These are phyloP conservation scores for Backusella sp. DNA, from an alignment of 192 early-diverging fungal species.

Conservation along the genomic window DNA sequence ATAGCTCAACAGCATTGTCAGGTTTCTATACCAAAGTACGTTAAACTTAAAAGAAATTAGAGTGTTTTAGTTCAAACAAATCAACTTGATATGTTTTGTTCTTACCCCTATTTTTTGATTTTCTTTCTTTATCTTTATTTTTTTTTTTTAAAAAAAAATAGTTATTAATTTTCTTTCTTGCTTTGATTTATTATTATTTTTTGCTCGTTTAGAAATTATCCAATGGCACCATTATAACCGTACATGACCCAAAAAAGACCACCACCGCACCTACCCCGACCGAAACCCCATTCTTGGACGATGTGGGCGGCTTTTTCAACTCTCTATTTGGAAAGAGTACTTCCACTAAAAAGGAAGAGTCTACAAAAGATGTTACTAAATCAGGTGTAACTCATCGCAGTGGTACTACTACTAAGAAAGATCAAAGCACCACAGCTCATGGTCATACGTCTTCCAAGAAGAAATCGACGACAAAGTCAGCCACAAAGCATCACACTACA, in stretches of 20 bases:
- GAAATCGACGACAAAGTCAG: neutral
- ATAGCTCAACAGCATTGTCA: neutral
- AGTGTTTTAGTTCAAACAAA: neutral
- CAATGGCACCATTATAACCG: constrained; percentile 3
- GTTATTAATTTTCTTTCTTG: neutral
- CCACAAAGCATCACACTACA: neutral
- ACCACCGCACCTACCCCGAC: constrained; percentile 5
- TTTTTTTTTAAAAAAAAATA: neutral
- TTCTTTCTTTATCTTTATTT: neutral
- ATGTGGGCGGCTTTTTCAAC: neutral
- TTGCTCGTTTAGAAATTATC: constrained; percentile 1
- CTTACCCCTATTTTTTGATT: neutral
- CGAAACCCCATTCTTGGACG: neutral
- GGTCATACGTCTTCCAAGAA: neutral
- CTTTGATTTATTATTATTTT: neutral
- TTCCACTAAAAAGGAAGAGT: constrained; percentile 4
- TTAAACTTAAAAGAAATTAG: constrained; percentile 3
- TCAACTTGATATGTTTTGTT: neutral
- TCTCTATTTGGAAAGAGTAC: neutral
- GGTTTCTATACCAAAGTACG: neutral
- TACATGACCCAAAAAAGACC: neutral
- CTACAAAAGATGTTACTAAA: neutral
- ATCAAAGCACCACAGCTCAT: neutral
- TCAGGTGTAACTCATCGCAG: neutral
- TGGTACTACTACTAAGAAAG: neutral